These are phyloP conservation scores for Lactifluus volemus DNA, from an alignment of 768 basidiomycete species.

Conservation along the genomic window DNA sequence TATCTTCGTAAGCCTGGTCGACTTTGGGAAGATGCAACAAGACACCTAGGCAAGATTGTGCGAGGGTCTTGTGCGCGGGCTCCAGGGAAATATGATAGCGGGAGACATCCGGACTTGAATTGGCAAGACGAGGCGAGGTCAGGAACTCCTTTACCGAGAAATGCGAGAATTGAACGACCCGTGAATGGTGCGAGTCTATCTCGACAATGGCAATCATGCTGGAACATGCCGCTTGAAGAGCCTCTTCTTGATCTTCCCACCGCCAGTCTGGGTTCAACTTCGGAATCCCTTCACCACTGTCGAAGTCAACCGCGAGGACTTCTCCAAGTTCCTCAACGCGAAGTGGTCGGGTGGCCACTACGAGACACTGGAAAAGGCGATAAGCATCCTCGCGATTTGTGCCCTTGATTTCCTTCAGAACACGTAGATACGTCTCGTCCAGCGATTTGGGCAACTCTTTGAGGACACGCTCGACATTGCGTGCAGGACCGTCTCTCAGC, in stretches of 20 bases:
- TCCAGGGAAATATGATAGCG: not conserved
- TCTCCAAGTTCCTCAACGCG: not conserved
- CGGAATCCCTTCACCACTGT: not conserved
- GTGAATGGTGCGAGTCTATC: not conserved
- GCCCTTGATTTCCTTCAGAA: not conserved
- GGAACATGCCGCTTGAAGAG: not conserved
- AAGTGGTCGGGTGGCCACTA: not conserved
- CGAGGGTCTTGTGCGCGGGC: not conserved
- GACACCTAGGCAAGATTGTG: not conserved
- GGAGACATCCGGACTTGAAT: not conserved
- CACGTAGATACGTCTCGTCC: not conserved
- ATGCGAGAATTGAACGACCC: not conserved
- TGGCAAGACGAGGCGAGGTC: not conserved
- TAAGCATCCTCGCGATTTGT: not conserved
- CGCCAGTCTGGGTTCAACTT: not conserved
- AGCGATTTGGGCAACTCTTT: not conserved
- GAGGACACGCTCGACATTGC: not conserved
- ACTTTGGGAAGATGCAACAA: not conserved
- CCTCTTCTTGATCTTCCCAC: not conserved
- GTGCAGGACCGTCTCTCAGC: not conserved
- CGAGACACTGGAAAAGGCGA: not conserved
- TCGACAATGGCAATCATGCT: not conserved
- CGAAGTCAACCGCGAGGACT: not conserved
- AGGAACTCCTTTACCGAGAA: not conserved
- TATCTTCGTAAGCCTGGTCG: not conserved